A percentile compares a stretch with the other conserved stretches of the same genome.
phyloP scores from a whole-genome alignment of 2,329 filamentous ascomycete species.

The Penicillium decumbens region DNA sequence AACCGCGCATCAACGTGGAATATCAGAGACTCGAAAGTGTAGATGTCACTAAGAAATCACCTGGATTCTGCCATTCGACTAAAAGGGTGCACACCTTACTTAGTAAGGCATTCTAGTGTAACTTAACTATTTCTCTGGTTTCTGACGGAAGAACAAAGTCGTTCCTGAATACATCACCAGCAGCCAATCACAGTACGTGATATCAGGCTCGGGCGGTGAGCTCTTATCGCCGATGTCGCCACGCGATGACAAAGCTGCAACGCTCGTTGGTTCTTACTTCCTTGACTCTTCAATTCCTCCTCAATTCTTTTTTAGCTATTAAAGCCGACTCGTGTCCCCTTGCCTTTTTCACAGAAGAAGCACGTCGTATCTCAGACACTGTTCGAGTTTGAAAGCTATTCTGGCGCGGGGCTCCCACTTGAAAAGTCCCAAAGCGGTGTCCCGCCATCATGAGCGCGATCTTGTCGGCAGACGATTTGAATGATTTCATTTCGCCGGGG shows the following conservation, averaged over 20 bases:
- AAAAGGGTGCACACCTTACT: too few species aligned
- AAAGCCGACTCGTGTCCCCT: neutral
- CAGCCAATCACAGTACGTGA: constrained; percentile 10
- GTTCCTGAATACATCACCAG: constrained; percentile 1
- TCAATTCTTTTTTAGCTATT: constrained; percentile 1
- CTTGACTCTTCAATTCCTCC: neutral
- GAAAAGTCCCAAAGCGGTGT: constrained; percentile 11
- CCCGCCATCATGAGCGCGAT: constrained; percentile 79
- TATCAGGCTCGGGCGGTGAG: constrained; percentile 20
- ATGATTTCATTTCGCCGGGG: constrained; percentile 97
- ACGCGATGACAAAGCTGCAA: constrained; percentile 32
- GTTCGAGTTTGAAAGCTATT: neutral
- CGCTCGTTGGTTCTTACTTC: constrained; percentile 15
- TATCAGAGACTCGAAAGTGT: too few species aligned
- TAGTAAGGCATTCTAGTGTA: too few species aligned
- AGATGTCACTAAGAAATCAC: too few species aligned
- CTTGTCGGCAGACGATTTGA: constrained; percentile 90
- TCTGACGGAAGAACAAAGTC: neutral
- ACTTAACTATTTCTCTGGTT: too few species aligned
- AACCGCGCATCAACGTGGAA: too few species aligned
- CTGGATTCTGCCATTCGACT: too few species aligned
- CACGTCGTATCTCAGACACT: neutral
- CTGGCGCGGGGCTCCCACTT: constrained; percentile 10
- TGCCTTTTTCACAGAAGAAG: neutral
- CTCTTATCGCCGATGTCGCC: constrained; percentile 33